phyloP scores from a whole-genome alignment of 805 yeast genomes.

The Candida patagonica region DNA sequence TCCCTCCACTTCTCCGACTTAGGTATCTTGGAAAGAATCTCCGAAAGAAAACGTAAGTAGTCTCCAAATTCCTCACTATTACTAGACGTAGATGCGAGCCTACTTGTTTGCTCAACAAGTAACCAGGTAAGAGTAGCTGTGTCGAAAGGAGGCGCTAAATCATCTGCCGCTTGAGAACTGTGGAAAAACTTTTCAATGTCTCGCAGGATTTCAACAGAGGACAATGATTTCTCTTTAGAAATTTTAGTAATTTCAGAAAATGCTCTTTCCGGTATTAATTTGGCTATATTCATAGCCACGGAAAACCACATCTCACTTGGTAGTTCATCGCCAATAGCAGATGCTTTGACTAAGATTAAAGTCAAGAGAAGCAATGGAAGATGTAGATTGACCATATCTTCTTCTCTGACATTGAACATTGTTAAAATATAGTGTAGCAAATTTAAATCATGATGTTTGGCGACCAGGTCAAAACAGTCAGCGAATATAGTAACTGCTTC shows the following conservation, averaged over 20 bases:
- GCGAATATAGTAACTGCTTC: slow-evolving; percentile 78
- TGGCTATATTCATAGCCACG: slow-evolving; percentile 37
- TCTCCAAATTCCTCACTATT: slow-evolving; percentile 1
- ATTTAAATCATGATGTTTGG: slow-evolving; percentile 29
- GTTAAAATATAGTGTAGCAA: slow-evolving; percentile 51
- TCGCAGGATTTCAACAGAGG: slow-evolving; percentile 16
- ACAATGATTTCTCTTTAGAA: slow-evolving; percentile 19
- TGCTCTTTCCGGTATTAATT: slow-evolving; percentile 54
- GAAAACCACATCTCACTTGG: slow-evolving; percentile 29
- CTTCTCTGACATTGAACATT: slow-evolving; percentile 71
- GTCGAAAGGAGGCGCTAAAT: slow-evolving; percentile 12
- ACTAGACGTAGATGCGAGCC: not conserved
- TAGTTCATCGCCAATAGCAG: not conserved
- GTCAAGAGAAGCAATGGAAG: slow-evolving; percentile 60
- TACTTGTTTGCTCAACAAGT: slow-evolving; percentile 3
- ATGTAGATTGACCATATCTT: slow-evolving; percentile 72
- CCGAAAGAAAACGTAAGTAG: slow-evolving; percentile 12
- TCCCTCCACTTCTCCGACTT: slow-evolving; percentile 29
- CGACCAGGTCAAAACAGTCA: slow-evolving; percentile 39
- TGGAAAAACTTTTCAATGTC: slow-evolving; percentile 21
- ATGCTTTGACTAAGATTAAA: slow-evolving; percentile 8
- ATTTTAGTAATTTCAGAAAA: slow-evolving; percentile 42
- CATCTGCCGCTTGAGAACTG: slow-evolving; percentile 4
- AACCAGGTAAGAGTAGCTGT: slow-evolving; percentile 12
- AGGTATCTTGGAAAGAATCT: slow-evolving; percentile 40